Base-by-base conservation (phyloP, 495 filamentous ascomycete genomes). In the Xylaria nigripes region DNA sequence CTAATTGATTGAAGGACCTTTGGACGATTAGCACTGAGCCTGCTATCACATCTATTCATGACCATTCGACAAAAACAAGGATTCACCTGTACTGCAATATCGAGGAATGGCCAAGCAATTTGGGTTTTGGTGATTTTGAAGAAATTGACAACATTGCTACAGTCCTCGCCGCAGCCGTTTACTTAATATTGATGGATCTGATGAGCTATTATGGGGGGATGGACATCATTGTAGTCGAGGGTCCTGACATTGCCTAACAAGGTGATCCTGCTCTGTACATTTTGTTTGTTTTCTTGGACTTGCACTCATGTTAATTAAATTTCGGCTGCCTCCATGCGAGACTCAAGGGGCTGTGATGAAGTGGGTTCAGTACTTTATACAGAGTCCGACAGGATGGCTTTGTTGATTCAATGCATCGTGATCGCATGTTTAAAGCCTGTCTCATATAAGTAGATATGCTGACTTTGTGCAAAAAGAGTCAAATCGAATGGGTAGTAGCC, bases 111-210 rank as follows among this genome's bases (percentile, higher is more conserved):
- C 18, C 8, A 19, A 45, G 41, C 32, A 34, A 34, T 36, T 45
- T 52, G 50, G 19, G 18, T 19, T 25, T 34, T 34, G 50, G 41
- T 36, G 18, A 19, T 32, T 52, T 52, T 45, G 32, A 29, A 29
- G 19, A 36, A 29, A 49, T 18, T 23, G 21, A 45, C 42, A 52
- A n/a, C 15, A 52, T 25, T 18, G 24, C 24, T 25, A 45, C 13
- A 8, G 45, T 45, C 32, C 15, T 45, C 36, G 41, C 18, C 8
- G 18, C 12, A 18, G 21, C 13, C 42, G 19, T 19, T 25, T 22
- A 45, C 13, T 36, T 27, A 42, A 42, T 25, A 22, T 43, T 52
- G 50, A 16, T 34, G 50, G 41, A 15, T 52, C 29, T 52, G 24
- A 44, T 23, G 41, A 24, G 19, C 41, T 52, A 36, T 19, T 13